Evolutionary conservation across 108 stramenopile genomes (phyloP).

Genomic region (Cylindrotheca closterium): DNA sequence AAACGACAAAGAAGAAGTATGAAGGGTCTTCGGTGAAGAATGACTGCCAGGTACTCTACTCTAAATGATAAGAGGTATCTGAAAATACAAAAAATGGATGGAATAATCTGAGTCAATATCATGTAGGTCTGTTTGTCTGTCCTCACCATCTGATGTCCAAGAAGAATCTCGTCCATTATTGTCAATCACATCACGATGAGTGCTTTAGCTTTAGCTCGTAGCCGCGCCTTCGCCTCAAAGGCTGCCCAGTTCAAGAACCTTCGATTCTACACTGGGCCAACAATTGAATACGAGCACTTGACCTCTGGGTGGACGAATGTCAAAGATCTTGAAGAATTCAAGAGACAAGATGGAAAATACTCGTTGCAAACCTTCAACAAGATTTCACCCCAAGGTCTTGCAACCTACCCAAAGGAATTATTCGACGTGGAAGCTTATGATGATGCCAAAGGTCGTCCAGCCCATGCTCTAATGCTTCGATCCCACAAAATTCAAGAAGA

Average conservation of each 20-base stretch:
- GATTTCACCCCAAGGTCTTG: slow-evolving; percentile 54
- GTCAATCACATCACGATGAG: too few relatives aligned
- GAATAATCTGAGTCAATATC: too few relatives aligned
- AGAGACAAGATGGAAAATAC: slow-evolving; percentile 41
- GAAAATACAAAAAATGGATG: too few relatives aligned
- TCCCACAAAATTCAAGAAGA: slow-evolving; percentile 68
- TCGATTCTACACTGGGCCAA: slow-evolving; percentile 13
- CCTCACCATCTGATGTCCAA: too few relatives aligned
- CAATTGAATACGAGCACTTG: slow-evolving; percentile 43
- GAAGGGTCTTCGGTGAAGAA: slow-evolving; percentile 45
- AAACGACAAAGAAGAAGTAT: slow-evolving; percentile 54
- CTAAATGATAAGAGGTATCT: too few relatives aligned
- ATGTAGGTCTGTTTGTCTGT: too few relatives aligned
- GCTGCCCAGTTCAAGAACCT: neutral
- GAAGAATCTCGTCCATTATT: too few relatives aligned
- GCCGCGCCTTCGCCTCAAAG: neutral
- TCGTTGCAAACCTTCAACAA: slow-evolving; percentile 65
- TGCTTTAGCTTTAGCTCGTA: neutral
- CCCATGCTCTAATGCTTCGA: slow-evolving; percentile 67
- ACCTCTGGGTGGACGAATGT: slow-evolving; percentile 33
- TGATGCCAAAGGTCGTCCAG: slow-evolving; percentile 37
- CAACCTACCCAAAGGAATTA: slow-evolving; percentile 31
- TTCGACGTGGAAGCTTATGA: slow-evolving; percentile 40
- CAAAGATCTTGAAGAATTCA: slow-evolving; percentile 31
- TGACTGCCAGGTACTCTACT: too few relatives aligned